Evolutionary conservation across 257 asterid genomes (phyloP).

Genomic region (Mentha longifolia): DNA sequence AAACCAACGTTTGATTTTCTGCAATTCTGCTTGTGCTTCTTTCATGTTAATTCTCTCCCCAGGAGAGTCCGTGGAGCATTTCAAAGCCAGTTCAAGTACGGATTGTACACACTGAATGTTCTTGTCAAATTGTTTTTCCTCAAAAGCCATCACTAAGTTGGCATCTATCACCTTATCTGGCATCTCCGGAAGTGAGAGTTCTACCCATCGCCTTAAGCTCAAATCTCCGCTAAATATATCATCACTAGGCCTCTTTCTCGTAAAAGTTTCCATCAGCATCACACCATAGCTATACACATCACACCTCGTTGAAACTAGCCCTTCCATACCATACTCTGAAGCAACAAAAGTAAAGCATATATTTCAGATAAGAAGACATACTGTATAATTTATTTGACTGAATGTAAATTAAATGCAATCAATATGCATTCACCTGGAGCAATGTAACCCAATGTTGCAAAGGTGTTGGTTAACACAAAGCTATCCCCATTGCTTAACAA

Average conservation of each 20-base stretch:
- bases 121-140: not conserved
- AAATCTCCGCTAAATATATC: not conserved
- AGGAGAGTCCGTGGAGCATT: not conserved
- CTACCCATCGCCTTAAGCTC: not conserved
- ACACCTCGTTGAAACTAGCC: slow-evolving; percentile 12
- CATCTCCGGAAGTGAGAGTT: not conserved
- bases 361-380: not conserved
- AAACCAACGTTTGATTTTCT: not conserved
- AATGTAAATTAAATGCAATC: not conserved
- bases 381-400: not conserved
- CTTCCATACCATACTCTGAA: not conserved
- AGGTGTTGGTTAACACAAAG: not conserved
- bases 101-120: not conserved
- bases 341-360: not conserved
- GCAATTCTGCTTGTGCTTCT: not conserved
- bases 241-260: not conserved
- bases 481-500: not conserved
- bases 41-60: not conserved
- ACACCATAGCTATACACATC: slow-evolving; percentile 7
- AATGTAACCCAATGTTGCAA: not conserved
- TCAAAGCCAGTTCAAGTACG: not conserved
- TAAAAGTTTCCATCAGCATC: slow-evolving; percentile 9
- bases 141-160: not conserved
- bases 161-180: not conserved
- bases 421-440: not conserved